Percentiles rank a stretch among this genome's conserved stretches.
phyloP scores from a whole-genome alignment of 139 green algal species.

The Ettlia oleoabundans region DNA sequence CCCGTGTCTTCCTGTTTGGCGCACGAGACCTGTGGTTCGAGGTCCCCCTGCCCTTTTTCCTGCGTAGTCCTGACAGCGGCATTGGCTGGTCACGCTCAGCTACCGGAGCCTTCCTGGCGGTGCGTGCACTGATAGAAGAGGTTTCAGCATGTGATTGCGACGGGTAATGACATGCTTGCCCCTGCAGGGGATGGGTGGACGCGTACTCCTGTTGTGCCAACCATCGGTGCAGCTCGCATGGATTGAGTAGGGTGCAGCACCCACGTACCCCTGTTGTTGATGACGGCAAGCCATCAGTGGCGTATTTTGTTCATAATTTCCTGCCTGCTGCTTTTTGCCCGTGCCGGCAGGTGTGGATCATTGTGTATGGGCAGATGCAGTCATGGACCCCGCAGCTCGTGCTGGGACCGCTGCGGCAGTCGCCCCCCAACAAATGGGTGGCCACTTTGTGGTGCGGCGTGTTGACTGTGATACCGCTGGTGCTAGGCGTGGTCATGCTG shows the following conservation, averaged over 20 bases:
- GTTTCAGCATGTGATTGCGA: too few relatives aligned
- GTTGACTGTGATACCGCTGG: conserved; percentile 59
- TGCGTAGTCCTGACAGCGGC: conserved; percentile 64
- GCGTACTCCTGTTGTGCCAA: too few relatives aligned
- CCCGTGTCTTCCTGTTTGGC: conserved; percentile 77
- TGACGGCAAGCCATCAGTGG: too few relatives aligned
- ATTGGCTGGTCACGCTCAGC: conserved; percentile 72
- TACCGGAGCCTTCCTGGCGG: conserved; percentile 65
- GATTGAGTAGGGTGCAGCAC: too few relatives aligned
- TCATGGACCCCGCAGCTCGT: conserved; percentile 79
- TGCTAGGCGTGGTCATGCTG: conserved; percentile 68
- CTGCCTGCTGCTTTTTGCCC: neutral
- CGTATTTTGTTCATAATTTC: too few relatives aligned
- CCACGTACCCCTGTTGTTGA: too few relatives aligned
- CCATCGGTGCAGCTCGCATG: too few relatives aligned
- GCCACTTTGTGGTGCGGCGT: conserved; percentile 72
- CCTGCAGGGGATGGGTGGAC: too few relatives aligned
- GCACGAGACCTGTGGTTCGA: conserved; percentile 89
- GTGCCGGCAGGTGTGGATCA: conserved; percentile 56
- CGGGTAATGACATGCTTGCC: too few relatives aligned
- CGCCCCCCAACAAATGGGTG: conserved; percentile 78
- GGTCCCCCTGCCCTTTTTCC: conserved; percentile 88
- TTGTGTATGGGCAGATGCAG: conserved; percentile 80
- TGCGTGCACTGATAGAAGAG: too few relatives aligned
- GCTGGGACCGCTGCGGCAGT: conserved; percentile 75